Evolutionary conservation across 2,329 filamentous ascomycete genomes (phyloP), one percentile per base, ranked within the genome.

Genomic region (Xylaria digitata): DNA sequence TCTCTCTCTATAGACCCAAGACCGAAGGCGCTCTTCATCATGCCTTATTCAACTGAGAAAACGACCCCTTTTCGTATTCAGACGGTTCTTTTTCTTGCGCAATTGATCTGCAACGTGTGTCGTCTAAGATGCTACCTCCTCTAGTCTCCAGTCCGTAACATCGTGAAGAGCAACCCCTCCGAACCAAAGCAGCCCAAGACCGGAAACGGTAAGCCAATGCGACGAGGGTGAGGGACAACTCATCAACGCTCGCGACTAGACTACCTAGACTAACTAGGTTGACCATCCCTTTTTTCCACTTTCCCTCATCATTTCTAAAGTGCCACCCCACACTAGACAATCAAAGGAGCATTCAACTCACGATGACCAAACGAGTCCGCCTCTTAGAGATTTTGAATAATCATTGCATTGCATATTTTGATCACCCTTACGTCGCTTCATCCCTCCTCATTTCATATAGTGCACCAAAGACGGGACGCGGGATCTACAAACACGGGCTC

Each of bases 141-240:
- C 46, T 30, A 17, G 37, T 40, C 37, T 40, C 37, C 13, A 40
- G 37, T 54, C 45, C 32, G 61, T 40, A 21, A 19, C 32, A 43
- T 58, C 48, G 37, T 37, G 30, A 53, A 54, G 21, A 55, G 11
- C 32, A 53, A 37, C 49, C 63, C 60, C 54, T 63, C 34, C 57
- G 11, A 45, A 37, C 19, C 55, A 45, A 30, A 55, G 43, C 21
- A 58, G 54, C 45, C 63, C 34, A 52, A 50, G 32, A 23, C 68
- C 60, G 50, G 37, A 62, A 59, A 55, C 42, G 62, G 68, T 23
- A 68, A 66, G 68, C 57, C 26, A 59, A 64, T 66, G 62, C 66
- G 66, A 52, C 66, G 34, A 62, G 63, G 65, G 59, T 54, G 54
- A 61, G 26, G 60, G 62, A 70, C 68, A 70, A 70, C 68, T 65